Evolutionary conservation across 345 rosid genomes (phyloP), one percentile per base, ranked within the genome.

Genomic region (Populus tremula): DNA sequence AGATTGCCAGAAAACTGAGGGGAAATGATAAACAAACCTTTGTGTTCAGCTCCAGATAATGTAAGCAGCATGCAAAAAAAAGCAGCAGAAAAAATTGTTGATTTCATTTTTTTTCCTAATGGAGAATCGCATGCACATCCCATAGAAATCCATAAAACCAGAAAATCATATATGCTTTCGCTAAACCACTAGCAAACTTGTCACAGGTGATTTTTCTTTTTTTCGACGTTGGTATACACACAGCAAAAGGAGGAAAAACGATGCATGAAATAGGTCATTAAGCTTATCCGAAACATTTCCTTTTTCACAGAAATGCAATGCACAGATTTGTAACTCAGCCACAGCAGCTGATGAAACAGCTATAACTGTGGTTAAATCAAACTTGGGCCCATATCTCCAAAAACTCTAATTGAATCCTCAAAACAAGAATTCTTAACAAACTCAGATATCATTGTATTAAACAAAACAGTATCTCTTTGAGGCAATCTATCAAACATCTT

Each of bases 371-470:
- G 93, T 87, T 0, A 86, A 49, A 78, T 93, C 90, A 83, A 88
- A 78, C 80, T 53, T 73, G 4, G 79, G 76, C 69, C 65, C 84
- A 91, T 81, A 18, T 81, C 86, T 76, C 76, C 70, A 17, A 93
- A 93, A 56, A 87, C 71, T 75, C 71, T 71, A 70, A 91, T 43
- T 17, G 91, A 73, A 70, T 88, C 91, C 81, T 83, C 88, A 36
- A 78, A 86, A 82, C 84, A 79, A 77, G 80, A 81, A n/a, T 85
- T 86, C 75, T 84, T 87, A 23, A 79, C 73, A 74, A 89, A 86
- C 66, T 96, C 94, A 66, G 93, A 90, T 59, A 90, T 82, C 89
- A 89, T 62, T 0, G 96, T 85, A 23, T 91, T 93, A 84, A 85
- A 90, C 81, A 89, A 85, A 67, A 93, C 84, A 5, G 92, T 82